Base-by-base conservation (phyloP, 2,329 filamentous ascomycete genomes). In the Exophiala dermatitidis region DNA sequence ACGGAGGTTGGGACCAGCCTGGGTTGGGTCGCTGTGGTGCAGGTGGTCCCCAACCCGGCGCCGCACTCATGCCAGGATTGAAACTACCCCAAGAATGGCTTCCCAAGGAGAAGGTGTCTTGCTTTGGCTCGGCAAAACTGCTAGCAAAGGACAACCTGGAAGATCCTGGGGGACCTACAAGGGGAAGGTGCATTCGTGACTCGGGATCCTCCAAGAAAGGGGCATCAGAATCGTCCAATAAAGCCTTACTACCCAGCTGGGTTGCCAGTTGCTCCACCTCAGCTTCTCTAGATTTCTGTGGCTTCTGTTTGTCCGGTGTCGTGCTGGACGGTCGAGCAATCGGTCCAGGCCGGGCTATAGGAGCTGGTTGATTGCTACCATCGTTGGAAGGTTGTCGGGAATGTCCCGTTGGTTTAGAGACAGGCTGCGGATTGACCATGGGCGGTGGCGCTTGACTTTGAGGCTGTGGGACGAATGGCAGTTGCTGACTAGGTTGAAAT, bases 211-310 rank as follows among this genome's bases (percentile, higher is more conserved):
- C 55, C 19, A 56, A 66, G 75, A 85, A 71, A 75, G 88, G 64
- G 69, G 83, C 73, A 65, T 94, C 90, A 57, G 85, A 85, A 44
- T 85, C 82, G 58, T 84, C 82, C 40, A 97, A 75, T 8, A 98
- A 75, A 8, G 90, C 93, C 63, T 89, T 90, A 69, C 91, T 97
- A 8, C 93, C 93, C 29, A 98, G 77, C 63, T 93, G 90, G 56
- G 85, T 81, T 58, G 83, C 85, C 50, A 87, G 72, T 46, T 88
- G 81, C 51, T 91, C 88, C 19, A 89, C 74, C 52, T 85, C 83
- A 30, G 74, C 71, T 29, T 77, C 75, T 1, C 68, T 66, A 40
- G 66, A 67, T 54, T 67, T 65, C 19, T 74, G 71, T 31, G 67
- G 67, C 50, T 67, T 69, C 59, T 66, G 70, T 40, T 77, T 77